Percentiles rank a stretch among this genome's conserved stretches.
phyloP scores from a whole-genome alignment of 169 alveolate species.

The Gregarina niphandrodes region DNA sequence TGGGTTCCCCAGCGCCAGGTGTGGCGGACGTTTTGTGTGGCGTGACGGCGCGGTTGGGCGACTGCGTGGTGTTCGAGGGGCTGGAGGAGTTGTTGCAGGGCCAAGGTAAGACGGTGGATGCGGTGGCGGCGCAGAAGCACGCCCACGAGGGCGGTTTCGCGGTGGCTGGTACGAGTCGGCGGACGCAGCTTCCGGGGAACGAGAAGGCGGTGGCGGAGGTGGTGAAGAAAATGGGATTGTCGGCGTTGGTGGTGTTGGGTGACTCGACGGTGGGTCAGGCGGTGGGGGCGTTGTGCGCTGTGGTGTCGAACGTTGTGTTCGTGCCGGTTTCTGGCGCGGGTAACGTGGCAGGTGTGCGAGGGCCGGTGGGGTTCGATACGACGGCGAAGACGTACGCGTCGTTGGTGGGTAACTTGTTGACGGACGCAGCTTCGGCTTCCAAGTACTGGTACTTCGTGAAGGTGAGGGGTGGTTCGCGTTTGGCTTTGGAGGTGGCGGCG shows the following conservation, averaged over 20 bases:
- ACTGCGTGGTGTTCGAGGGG: slow-evolving; percentile 56
- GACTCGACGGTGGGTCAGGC: slow-evolving; percentile 74
- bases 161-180: slow-evolving; percentile 33
- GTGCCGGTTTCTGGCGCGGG: no score
- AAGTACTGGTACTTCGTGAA: slow-evolving; percentile 87
- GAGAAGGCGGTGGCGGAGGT: slow-evolving; percentile 37
- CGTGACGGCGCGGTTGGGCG: slow-evolving; percentile 56
- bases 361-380: slow-evolving; percentile 82
- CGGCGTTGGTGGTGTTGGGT: slow-evolving; percentile 72
- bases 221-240: slow-evolving; percentile 37
- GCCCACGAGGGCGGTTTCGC: slow-evolving; percentile 77
- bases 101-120: slow-evolving; percentile 49
- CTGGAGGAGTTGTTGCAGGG: slow-evolving; percentile 62
- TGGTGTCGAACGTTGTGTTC: no score
- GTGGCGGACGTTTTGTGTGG: slow-evolving; percentile 83
- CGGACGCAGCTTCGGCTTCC: slow-evolving; percentile 82
- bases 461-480: slow-evolving; percentile 66
- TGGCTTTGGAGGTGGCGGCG: slow-evolving; percentile 73
- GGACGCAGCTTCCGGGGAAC: slow-evolving; percentile 25
- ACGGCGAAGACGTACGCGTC: slow-evolving; percentile 71
- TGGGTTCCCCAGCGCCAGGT: slow-evolving; percentile 90
- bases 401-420: slow-evolving; percentile 74
- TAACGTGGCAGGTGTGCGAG: slow-evolving; percentile 37
- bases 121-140: slow-evolving; percentile 46
- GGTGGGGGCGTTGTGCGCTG: no score